Evolutionary conservation across 139 green algal species (phyloP).

Genomic region (Chlorella sp.): DNA sequence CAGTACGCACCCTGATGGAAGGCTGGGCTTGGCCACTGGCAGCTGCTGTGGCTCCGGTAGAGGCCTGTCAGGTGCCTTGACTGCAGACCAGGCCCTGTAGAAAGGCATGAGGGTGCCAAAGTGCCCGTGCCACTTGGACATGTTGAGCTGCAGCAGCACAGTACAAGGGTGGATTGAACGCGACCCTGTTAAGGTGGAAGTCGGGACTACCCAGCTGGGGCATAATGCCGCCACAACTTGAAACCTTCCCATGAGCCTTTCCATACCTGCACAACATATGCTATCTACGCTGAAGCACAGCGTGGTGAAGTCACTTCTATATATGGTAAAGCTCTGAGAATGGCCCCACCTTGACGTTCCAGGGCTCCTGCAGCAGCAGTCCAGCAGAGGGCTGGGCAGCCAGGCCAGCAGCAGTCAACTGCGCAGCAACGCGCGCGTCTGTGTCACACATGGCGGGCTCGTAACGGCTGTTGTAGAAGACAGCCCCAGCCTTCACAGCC

Average conservation of each 20-base stretch:
- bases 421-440: too few species aligned
- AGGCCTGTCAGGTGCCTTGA: not conserved
- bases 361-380: too few species aligned
- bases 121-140: slow-evolving; percentile 39
- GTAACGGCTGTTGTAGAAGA: slow-evolving; percentile 45
- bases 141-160: slow-evolving; percentile 36
- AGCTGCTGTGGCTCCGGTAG: slow-evolving; percentile 13
- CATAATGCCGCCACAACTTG: too few species aligned
- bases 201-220: too few species aligned
- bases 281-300: too few species aligned
- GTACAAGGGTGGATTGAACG: too few species aligned
- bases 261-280: not conserved
- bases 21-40: slow-evolving; percentile 19
- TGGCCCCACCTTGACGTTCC: too few species aligned
- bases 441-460: too few species aligned
- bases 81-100: slow-evolving; percentile 8
- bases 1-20: too few species aligned
- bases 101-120: slow-evolving; percentile 59
- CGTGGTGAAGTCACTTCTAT: too few species aligned
- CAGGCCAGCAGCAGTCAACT: slow-evolving; percentile 16
- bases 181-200: too few species aligned
- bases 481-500: slow-evolving; percentile 11
- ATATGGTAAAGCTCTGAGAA: too few species aligned
- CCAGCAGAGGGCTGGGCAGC: slow-evolving; percentile 16
- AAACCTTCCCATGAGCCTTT: slow-evolving; percentile 1